Evolutionary conservation across 176 grass and related monocot genomes (phyloP), one percentile per base, ranked within the genome.

Genomic region (Hsuehochloa calcarea): DNA sequence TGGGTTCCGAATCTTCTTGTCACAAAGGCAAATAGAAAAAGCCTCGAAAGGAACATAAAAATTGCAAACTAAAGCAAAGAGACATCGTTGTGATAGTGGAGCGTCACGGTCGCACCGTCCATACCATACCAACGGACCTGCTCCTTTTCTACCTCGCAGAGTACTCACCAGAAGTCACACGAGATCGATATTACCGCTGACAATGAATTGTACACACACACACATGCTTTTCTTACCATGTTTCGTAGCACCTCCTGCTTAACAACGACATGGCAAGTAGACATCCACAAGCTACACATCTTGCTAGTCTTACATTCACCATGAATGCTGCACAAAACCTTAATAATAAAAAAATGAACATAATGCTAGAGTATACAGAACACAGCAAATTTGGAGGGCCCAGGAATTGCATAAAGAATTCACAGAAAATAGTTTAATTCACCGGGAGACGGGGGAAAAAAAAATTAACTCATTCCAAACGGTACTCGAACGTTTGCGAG

Each of bases 51-150:
- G 55, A 72, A 58, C 83, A 82, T 78, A 64, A 90, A 77, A 78
- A 64, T 19, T 64, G 16, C 20, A 78, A 26, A 78, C 20, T 27
- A 78, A 90, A 86, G 73, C 38, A 65, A 86, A 82, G 79, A 50
- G 55, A 58, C 65, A 65, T 27, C 54, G 37, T 25, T 45, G 29
- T 8, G 65, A 65, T 72, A 78, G 65, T 86, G 72, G 88, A 56
- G 51, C 12, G 16, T 86, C 64, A 0, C 2, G 5, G 8, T 85
- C 41, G 13, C 70, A 75, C 63, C 72, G 56, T 63, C 84, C 65
- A 65, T 65, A 68, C 84, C 65, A 65, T 65, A 68, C 61, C 1
- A 12, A 20, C 1, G 6, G 25, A 77, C 70, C 4, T 35, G 19
- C 44, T 65, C 54, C 6, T 77, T 77, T 47, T 59, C 22, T 58